phyloP scores from a whole-genome alignment of 257 asterid species.

The Solanum tarijense region DNA sequence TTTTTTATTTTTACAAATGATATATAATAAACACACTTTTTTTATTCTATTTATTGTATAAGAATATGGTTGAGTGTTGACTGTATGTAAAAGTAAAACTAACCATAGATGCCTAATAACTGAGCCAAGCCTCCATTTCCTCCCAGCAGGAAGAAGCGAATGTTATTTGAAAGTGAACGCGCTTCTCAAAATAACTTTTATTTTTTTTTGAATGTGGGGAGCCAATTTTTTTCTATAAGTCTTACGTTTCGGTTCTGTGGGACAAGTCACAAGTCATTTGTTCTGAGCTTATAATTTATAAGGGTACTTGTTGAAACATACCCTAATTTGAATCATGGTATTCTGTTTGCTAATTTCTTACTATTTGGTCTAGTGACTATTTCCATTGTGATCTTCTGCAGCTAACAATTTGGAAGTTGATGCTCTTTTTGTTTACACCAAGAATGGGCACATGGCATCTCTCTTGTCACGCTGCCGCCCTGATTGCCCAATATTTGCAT shows the following conservation, averaged over 20 bases:
- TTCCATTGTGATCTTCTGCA: constrained; percentile 28
- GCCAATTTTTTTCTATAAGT: not conserved
- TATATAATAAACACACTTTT: not conserved
- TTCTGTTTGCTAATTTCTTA: not conserved
- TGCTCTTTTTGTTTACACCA: constrained; percentile 92
- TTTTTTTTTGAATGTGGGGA: not conserved
- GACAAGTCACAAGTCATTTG: not conserved
- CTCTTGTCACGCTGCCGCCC: constrained; percentile 93
- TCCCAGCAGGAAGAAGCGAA: not conserved
- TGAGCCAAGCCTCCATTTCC: not conserved
- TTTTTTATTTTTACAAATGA: not conserved
- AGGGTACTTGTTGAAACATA: not conserved
- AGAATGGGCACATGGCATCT: constrained; percentile 92
- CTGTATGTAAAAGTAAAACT: not conserved
- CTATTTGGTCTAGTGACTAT: constrained; percentile 4
- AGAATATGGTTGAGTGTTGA: not conserved
- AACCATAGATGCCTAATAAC: not conserved
- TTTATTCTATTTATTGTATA: not conserved
- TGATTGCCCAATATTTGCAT: constrained; percentile 94
- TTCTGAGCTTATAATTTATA: not conserved
- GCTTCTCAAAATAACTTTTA: not conserved
- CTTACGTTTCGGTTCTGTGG: not conserved
- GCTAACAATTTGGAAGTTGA: constrained; percentile 90
- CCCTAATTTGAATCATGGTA: not conserved
- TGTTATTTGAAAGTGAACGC: not conserved